Evolutionary conservation across 2,329 filamentous ascomycete genomes (phyloP).

Genomic region (Fusarium multiceps): DNA sequence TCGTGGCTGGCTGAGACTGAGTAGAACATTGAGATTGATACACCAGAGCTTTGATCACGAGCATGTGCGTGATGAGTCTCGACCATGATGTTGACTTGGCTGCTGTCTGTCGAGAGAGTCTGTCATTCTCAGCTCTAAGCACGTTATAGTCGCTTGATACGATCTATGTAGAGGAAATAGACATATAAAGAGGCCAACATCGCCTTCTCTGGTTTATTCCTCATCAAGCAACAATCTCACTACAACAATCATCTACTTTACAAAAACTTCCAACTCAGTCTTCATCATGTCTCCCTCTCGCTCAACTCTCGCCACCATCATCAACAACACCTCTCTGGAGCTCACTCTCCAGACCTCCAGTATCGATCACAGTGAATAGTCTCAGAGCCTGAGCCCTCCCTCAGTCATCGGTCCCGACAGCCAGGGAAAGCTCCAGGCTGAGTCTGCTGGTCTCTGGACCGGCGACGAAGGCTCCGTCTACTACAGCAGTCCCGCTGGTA

Average conservation of each 20-base stretch:
- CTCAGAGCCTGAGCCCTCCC: background rate
- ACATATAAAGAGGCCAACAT: background rate
- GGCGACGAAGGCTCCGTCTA: accelerated
- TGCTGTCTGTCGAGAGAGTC: background rate
- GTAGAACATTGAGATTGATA: background rate
- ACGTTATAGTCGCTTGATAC: accelerated
- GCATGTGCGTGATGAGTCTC: background rate
- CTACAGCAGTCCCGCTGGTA: background rate
- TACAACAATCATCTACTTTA: background rate
- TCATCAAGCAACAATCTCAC: background rate
- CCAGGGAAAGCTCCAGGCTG: background rate
- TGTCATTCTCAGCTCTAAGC: accelerated
- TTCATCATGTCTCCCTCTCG: background rate
- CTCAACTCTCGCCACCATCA: background rate
- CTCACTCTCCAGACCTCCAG: background rate
- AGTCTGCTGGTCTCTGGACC: background rate
- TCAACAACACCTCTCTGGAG: background rate
- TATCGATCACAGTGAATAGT: background rate
- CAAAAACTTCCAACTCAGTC: background rate
- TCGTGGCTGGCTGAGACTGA: too few relatives aligned
- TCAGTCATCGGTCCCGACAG: background rate
- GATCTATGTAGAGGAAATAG: accelerated
- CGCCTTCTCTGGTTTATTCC: background rate
- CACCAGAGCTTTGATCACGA: background rate
- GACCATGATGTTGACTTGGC: accelerated